phyloP scores from a whole-genome alignment of 2,329 filamentous ascomycete species.

The Fusarium heterosporum region DNA sequence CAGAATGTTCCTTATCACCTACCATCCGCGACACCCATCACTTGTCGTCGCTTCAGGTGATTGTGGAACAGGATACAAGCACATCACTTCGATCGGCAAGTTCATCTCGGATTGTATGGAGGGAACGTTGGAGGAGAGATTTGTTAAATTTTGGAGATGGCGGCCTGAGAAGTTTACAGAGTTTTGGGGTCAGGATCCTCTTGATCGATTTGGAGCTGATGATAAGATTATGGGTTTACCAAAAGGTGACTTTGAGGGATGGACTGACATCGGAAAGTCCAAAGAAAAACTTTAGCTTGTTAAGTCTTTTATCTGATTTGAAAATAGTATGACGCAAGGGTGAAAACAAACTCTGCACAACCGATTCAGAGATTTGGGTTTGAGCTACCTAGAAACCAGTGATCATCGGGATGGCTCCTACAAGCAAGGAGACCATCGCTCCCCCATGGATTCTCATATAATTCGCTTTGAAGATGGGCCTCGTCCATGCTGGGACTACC shows the following conservation, averaged over 20 bases:
- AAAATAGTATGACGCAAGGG: no score
- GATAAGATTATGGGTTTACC: slow-evolving; percentile 18
- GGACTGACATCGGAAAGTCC: slow-evolving; percentile 16
- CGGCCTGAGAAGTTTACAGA: slow-evolving; percentile 14
- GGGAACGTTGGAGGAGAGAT: slow-evolving; percentile 6
- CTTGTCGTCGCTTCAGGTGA: slow-evolving; percentile 35
- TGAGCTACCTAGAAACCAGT: no score
- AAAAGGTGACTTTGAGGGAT: neutral
- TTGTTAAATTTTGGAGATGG: slow-evolving; percentile 31
- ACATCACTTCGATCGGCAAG: slow-evolving; percentile 29
- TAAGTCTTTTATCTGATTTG: no score
- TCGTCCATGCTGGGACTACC: no score
- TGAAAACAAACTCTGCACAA: no score
- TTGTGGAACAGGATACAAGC: slow-evolving; percentile 23
- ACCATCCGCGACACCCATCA: slow-evolving; percentile 26
- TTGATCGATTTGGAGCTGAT: slow-evolving; percentile 32
- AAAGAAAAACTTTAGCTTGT: accelerated
- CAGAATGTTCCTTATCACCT: slow-evolving; percentile 32
- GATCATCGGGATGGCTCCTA: no score
- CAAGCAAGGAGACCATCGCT: no score
- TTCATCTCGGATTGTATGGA: slow-evolving; percentile 32
- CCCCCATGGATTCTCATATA: no score
- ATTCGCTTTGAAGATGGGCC: no score
- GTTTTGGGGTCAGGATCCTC: slow-evolving; percentile 24
- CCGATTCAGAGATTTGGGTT: no score